Evolutionary conservation across 1,284 basidiomycete genomes (phyloP).

Genomic region (Apiotrichum sp.): DNA sequence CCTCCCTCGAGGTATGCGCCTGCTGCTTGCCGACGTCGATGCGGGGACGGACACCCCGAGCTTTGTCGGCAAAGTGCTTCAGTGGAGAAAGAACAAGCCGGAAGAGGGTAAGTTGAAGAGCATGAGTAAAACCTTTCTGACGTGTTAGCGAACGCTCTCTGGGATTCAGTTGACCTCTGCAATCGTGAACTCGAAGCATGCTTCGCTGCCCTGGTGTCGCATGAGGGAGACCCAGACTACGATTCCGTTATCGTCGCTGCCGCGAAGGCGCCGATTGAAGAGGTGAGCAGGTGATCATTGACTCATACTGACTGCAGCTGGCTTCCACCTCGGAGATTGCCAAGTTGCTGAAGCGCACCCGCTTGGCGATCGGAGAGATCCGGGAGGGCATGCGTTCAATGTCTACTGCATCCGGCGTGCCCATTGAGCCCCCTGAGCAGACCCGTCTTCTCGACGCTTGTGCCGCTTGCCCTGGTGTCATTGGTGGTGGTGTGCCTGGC

Average conservation of each 20-base stretch:
- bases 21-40: conserved; percentile 87
- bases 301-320: neutral
- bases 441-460: conserved; percentile 79
- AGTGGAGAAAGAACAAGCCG: conserved; percentile 66
- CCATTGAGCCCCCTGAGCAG: conserved; percentile 88
- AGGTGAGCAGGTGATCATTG: conserved; percentile 24
- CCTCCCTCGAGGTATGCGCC: conserved; percentile 69
- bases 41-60: conserved; percentile 90
- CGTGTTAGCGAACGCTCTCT: conserved; percentile 57
- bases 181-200: conserved; percentile 36
- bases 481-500: conserved; percentile 94
- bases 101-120: conserved; percentile 52
- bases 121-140: neutral
- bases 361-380: conserved; percentile 55
- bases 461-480: conserved; percentile 67
- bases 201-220: conserved; percentile 28
- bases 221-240: conserved; percentile 39
- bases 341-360: conserved; percentile 1
- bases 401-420: conserved; percentile 71
- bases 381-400: conserved; percentile 79
- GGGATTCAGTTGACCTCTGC: conserved; percentile 57
- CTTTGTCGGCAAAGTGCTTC: conserved; percentile 77
- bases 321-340: neutral
- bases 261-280: conserved; percentile 8
- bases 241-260: conserved; percentile 7